Percentiles rank a stretch among this genome's conserved stretches.
Evolutionary conservation across 768 basidiomycete genomes (phyloP).

Genomic region (Nidularia pulvinata): DNA sequence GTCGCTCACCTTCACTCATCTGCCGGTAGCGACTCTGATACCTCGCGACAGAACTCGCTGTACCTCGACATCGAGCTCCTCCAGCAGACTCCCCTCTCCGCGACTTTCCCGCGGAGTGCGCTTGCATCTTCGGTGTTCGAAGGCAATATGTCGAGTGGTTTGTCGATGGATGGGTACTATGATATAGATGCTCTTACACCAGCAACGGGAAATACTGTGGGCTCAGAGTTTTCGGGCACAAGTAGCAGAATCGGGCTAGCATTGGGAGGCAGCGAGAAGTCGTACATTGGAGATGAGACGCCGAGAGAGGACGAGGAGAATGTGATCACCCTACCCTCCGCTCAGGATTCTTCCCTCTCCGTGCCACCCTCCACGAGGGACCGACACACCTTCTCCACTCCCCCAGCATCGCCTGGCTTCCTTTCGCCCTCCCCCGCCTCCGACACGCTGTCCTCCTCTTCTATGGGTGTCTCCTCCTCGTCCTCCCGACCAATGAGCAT

Average conservation of each 20-base stretch:
- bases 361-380: background rate
- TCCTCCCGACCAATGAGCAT: slow-evolving; percentile 30
- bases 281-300: background rate
- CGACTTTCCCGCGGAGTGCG: background rate
- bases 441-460: slow-evolving; percentile 12
- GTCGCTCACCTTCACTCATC: background rate
- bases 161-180: too few species aligned
- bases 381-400: slow-evolving; percentile 1
- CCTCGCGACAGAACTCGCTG: background rate
- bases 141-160: background rate
- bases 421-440: slow-evolving; percentile 10
- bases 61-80: background rate
- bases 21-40: background rate
- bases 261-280: background rate
- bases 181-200: too few species aligned
- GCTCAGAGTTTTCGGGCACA: too few species aligned
- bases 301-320: background rate
- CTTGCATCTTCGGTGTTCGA: background rate
- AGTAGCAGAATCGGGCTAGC: too few species aligned
- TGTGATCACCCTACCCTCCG: background rate
- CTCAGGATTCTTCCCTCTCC: background rate
- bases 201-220: too few species aligned
- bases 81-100: background rate
- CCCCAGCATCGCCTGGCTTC: slow-evolving; percentile 16
- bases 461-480: background rate